phyloP scores from a whole-genome alignment of 306 rosid genomes.

The Sphenostylis stenocarpa region DNA sequence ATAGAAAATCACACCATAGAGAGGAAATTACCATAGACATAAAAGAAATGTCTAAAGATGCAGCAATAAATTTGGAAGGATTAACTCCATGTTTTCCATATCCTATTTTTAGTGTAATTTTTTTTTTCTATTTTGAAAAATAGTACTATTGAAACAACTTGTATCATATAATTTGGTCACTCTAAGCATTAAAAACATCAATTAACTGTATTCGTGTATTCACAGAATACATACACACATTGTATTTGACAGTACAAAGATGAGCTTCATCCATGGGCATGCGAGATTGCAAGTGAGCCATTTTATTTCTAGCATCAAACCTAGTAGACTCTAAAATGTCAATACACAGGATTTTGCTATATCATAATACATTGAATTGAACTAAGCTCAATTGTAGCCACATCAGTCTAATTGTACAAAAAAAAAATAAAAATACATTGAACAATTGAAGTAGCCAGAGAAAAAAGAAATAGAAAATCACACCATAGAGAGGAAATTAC shows the following conservation, averaged over 20 bases:
- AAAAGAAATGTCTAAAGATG: background rate
- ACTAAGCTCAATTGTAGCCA: constrained; percentile 16
- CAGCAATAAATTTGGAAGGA: background rate
- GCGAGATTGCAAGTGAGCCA: background rate
- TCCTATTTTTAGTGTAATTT: too few relatives aligned
- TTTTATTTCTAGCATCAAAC: background rate
- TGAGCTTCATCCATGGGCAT: background rate
- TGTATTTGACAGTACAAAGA: background rate
- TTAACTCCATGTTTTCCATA: background rate
- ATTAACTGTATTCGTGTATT: background rate
- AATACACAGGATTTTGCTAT: background rate
- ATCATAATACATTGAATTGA: background rate
- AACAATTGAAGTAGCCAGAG: background rate
- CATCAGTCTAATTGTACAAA: background rate
- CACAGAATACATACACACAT: background rate
- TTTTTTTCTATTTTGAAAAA: too few relatives aligned
- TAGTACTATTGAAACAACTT: background rate
- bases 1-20: background rate
- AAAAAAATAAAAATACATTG: background rate
- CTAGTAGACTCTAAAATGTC: background rate
- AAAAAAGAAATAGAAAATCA: background rate
- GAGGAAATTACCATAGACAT: background rate
- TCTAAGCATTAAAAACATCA: constrained; percentile 8
- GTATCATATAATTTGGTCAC: constrained; percentile 14
- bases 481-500: background rate